These are phyloP conservation scores for Phytophthora syringae DNA, from an alignment of 352 stramenopile genomes.

Conservation along the genomic window DNA sequence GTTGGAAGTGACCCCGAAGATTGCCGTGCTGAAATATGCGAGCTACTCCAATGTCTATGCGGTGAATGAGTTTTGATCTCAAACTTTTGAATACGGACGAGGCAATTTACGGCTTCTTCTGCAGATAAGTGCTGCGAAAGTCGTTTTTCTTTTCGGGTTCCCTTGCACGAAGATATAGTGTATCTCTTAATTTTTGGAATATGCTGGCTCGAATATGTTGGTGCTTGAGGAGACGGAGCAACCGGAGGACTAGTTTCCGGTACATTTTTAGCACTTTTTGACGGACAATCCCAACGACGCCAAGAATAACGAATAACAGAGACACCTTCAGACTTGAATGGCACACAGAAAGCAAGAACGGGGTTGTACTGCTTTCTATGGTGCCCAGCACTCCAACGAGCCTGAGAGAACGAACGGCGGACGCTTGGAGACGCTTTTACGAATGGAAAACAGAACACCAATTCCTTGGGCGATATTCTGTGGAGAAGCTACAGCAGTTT, in stretches of 20 bases:
- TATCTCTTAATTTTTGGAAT: too few relatives aligned
- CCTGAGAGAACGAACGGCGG: conserved; percentile 1
- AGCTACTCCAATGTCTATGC: conserved; percentile 49
- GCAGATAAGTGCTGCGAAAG: too few relatives aligned
- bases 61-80: not conserved
- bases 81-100: too few relatives aligned
- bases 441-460: conserved; percentile 41
- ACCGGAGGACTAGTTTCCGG: too few relatives aligned
- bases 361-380: not conserved
- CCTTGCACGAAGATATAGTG: too few relatives aligned
- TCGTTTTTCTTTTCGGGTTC: too few relatives aligned
- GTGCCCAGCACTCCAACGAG: not conserved
- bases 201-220: too few relatives aligned
- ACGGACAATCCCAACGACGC: too few relatives aligned
- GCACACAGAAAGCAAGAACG: not conserved
- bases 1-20: conserved; percentile 54
- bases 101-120: not conserved
- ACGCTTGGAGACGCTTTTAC: conserved; percentile 26
- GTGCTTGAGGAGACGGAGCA: too few relatives aligned
- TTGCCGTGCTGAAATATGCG: conserved; percentile 61
- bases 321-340: not conserved
- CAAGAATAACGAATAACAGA: conserved; percentile 13
- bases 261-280: too few relatives aligned
- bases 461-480: conserved; percentile 43
- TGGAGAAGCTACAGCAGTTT: conserved; percentile 45